phyloP scores from a whole-genome alignment of 495 filamentous ascomycete species.

The Annulohypoxylon moriforme region DNA sequence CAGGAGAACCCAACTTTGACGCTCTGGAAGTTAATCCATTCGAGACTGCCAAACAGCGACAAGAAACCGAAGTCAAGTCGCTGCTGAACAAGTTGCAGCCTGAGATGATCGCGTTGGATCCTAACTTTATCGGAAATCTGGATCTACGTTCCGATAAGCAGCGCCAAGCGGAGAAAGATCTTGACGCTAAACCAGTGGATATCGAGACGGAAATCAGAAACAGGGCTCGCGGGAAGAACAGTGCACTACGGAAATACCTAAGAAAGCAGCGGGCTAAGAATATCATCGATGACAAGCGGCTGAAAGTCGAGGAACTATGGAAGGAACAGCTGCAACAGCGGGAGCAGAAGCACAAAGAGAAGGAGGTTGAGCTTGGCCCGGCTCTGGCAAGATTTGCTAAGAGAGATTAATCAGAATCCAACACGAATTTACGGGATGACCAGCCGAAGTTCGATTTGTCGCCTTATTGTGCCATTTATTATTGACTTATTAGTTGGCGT shows the following conservation, averaged over 20 bases:
- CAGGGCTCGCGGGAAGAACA: conserved; percentile 90
- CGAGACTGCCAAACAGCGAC: conserved; percentile 91
- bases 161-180: conserved; percentile 75
- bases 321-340: conserved; percentile 57
- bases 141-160: conserved; percentile 81
- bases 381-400: conserved; percentile 60
- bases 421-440: conserved; percentile 17
- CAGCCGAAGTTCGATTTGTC: conserved; percentile 14
- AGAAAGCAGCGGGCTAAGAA: conserved; percentile 91
- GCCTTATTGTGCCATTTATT: conserved; percentile 21
- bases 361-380: conserved; percentile 58
- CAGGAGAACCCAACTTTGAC: conserved; percentile 97
- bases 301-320: conserved; percentile 66
- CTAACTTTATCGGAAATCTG: conserved; percentile 86
- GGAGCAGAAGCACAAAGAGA: conserved; percentile 55
- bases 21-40: conserved; percentile 95
- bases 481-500: conserved; percentile 28
- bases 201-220: conserved; percentile 74
- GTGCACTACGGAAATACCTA: conserved; percentile 83
- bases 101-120: conserved; percentile 96
- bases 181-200: conserved; percentile 78
- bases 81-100: conserved; percentile 94
- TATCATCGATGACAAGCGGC: conserved; percentile 82
- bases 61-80: conserved; percentile 88
- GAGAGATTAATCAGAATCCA: conserved; percentile 53